Evolutionary conservation across 495 filamentous ascomycete species (phyloP).

Genomic region (Penicillium cinerascens): DNA sequence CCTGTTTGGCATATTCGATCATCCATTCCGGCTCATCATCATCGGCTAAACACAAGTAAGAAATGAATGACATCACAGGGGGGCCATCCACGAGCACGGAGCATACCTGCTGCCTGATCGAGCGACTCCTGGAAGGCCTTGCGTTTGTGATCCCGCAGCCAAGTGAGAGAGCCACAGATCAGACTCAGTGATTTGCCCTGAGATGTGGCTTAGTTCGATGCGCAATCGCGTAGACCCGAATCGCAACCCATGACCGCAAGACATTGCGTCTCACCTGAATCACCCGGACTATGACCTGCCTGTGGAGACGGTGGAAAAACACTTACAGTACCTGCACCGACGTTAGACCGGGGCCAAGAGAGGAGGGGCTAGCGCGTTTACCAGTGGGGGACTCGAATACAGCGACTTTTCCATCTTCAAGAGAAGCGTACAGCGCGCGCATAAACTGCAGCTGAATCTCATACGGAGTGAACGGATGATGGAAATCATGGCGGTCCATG

Average conservation of each 20-base stretch:
- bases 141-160: slow-evolving; percentile 83
- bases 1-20: slow-evolving; percentile 64
- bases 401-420: slow-evolving; percentile 76
- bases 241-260: background rate
- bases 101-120: slow-evolving; percentile 32
- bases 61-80: slow-evolving; percentile 15
- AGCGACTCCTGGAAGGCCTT: slow-evolving; percentile 55
- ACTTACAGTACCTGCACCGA: slow-evolving; percentile 41
- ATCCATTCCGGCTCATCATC: slow-evolving; percentile 88
- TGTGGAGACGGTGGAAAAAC: slow-evolving; percentile 6
- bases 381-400: slow-evolving; percentile 95
- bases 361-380: slow-evolving; percentile 22
- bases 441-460: slow-evolving; percentile 88
- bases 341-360: slow-evolving; percentile 12
- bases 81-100: background rate
- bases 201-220: slow-evolving; percentile 5
- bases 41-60: slow-evolving; percentile 34
- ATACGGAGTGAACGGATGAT: slow-evolving; percentile 92
- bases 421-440: slow-evolving; percentile 75
- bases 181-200: slow-evolving; percentile 96
- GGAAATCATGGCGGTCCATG: slow-evolving; percentile 55
- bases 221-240: background rate
- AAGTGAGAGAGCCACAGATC: slow-evolving; percentile 89
- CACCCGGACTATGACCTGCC: background rate
- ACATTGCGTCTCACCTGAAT: background rate